phyloP scores from a whole-genome alignment of 495 filamentous ascomycete species.

The Platismatia glauca region DNA sequence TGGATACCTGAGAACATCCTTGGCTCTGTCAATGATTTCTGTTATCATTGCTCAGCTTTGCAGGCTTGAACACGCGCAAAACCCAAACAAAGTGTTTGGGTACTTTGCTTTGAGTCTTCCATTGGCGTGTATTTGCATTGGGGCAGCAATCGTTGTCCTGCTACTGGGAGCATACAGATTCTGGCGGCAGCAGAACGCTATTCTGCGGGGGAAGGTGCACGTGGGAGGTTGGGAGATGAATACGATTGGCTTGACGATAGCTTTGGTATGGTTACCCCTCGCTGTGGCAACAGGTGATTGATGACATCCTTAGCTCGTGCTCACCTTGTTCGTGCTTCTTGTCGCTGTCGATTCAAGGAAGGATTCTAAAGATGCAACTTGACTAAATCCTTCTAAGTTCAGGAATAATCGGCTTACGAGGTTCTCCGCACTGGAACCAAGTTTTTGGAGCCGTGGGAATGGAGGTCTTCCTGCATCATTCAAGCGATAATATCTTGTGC shows the following conservation, averaged over 20 bases:
- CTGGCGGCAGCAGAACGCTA: slow-evolving; percentile 61
- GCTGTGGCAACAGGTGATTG: background rate
- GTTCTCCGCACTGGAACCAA: too few relatives aligned
- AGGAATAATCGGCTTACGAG: background rate
- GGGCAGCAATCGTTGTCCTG: slow-evolving; percentile 47
- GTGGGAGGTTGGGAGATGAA: slow-evolving; percentile 63
- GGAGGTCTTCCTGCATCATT: background rate
- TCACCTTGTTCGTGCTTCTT: slow-evolving; percentile 18
- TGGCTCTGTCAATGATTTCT: slow-evolving; percentile 58
- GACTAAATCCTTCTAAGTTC: background rate
- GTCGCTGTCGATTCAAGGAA: slow-evolving; percentile 11
- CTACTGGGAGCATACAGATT: slow-evolving; percentile 54
- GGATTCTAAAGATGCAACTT: background rate
- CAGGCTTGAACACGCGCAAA: slow-evolving; percentile 47
- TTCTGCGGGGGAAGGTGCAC: slow-evolving; percentile 54
- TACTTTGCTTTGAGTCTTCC: slow-evolving; percentile 60
- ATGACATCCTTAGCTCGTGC: slow-evolving; percentile 4
- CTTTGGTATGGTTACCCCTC: slow-evolving; percentile 36
- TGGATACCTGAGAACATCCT: slow-evolving; percentile 64
- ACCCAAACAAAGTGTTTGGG: slow-evolving; percentile 37
- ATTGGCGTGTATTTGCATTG: slow-evolving; percentile 49
- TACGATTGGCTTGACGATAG: slow-evolving; percentile 40
- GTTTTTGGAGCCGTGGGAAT: background rate
- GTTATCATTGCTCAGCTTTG: slow-evolving; percentile 62
- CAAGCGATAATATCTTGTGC: background rate